Evolutionary conservation across 1,139 yeast species (phyloP).

Genomic region (Zygoascus sp.): DNA sequence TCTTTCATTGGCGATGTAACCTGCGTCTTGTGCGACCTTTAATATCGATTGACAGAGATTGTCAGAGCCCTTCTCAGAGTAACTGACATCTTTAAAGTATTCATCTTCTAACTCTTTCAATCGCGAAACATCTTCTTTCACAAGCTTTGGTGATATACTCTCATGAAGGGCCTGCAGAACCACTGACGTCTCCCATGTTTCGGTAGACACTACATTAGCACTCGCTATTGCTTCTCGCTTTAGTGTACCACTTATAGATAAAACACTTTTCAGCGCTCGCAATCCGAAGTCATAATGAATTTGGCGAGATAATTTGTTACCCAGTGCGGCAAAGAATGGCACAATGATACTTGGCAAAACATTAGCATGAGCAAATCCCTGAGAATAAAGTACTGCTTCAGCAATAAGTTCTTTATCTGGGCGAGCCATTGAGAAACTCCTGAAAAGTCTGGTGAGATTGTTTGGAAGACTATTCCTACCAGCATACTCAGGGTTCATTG

Average conservation of each 20-base stretch:
- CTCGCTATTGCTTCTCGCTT: constrained; percentile 30
- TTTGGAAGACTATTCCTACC: constrained; percentile 85
- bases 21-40: constrained; percentile 28
- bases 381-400: constrained; percentile 66
- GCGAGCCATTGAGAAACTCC: constrained; percentile 66
- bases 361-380: constrained; percentile 57
- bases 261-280: constrained; percentile 66
- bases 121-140: constrained; percentile 45
- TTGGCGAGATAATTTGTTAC: constrained; percentile 45
- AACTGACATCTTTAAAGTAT: constrained; percentile 31
- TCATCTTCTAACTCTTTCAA: constrained; percentile 34
- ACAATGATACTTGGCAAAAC: constrained; percentile 50
- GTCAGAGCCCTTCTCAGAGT: constrained; percentile 23
- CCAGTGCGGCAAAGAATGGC: constrained; percentile 49
- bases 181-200: constrained; percentile 39
- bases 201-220: constrained; percentile 29
- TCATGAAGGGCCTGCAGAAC: constrained; percentile 53
- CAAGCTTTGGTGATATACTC: constrained; percentile 62
- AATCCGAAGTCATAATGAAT: constrained; percentile 88
- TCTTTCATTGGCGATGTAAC: constrained; percentile 32
- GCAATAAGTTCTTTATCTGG: constrained; percentile 72
- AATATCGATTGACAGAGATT: constrained; percentile 21
- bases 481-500: constrained; percentile 87
- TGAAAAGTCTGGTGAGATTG: constrained; percentile 72
- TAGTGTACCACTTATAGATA: constrained; percentile 55